Evolutionary conservation across 2,329 filamentous ascomycete species (phyloP).

Genomic region (Trichoderma sp.): DNA sequence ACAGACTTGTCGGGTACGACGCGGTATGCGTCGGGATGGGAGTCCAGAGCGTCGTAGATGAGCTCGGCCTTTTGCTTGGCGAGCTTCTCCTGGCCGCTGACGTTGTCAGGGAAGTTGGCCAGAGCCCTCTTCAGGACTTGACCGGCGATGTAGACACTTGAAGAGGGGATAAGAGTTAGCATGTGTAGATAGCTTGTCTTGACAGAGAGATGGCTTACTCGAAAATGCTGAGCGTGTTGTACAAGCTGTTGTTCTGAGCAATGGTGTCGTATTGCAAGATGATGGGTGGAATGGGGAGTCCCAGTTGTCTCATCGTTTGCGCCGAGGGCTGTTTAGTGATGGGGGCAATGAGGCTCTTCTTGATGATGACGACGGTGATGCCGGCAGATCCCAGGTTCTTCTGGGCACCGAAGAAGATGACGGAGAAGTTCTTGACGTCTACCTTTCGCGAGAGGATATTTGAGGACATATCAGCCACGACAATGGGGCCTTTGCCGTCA

Average conservation of each 20-base stretch:
- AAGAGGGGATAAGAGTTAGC: background rate
- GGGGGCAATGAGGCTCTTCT: slow-evolving; percentile 75
- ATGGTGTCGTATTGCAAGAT: slow-evolving; percentile 81
- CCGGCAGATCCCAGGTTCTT: slow-evolving; percentile 90
- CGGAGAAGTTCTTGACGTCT: slow-evolving; percentile 73
- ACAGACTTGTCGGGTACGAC: slow-evolving; percentile 72
- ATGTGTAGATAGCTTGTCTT: background rate
- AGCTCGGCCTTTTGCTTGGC: slow-evolving; percentile 71
- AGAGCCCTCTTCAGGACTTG: slow-evolving; percentile 79
- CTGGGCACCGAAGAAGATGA: slow-evolving; percentile 90
- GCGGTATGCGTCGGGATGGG: slow-evolving; percentile 67
- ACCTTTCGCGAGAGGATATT: slow-evolving; percentile 85
- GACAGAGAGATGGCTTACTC: slow-evolving; percentile 52
- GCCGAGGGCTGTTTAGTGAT: slow-evolving; percentile 63
- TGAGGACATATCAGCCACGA: slow-evolving; percentile 90
- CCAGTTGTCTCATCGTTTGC: slow-evolving; percentile 63
- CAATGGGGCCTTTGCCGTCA: slow-evolving; percentile 66
- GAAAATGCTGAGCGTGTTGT: slow-evolving; percentile 95
- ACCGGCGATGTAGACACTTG: slow-evolving; percentile 82
- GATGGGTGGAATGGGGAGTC: slow-evolving; percentile 73
- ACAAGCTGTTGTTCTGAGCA: slow-evolving; percentile 90
- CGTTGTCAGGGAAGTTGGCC: slow-evolving; percentile 61
- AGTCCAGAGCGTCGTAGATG: slow-evolving; percentile 77
- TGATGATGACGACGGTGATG: slow-evolving; percentile 81
- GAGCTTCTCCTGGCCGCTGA: slow-evolving; percentile 72